Evolutionary conservation across 2,329 filamentous ascomycete species (phyloP).

Genomic region (Emydomyces testavorans): DNA sequence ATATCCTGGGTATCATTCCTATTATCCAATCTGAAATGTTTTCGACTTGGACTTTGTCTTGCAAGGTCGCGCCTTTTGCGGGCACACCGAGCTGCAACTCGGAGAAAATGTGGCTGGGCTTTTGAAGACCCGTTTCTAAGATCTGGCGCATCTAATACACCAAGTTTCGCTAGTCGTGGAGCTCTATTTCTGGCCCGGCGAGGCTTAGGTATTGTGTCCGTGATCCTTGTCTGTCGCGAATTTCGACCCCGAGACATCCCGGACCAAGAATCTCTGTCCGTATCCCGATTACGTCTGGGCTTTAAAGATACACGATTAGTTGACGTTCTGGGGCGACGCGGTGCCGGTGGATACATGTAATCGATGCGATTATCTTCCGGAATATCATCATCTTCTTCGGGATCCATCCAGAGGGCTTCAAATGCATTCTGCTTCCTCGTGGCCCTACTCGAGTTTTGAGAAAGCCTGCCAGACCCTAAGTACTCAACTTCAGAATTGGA

Average conservation of each 20-base stretch:
- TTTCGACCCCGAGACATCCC: background rate
- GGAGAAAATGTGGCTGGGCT: slow-evolving; percentile 43
- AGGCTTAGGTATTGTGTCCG: slow-evolving; percentile 23
- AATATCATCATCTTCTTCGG: slow-evolving; percentile 26
- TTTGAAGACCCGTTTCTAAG: slow-evolving; percentile 21
- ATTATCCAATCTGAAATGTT: slow-evolving; percentile 43
- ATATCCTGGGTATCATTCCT: slow-evolving; percentile 45
- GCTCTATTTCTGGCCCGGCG: slow-evolving; percentile 20
- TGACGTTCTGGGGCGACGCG: slow-evolving; percentile 17
- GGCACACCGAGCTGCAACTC: slow-evolving; percentile 44
- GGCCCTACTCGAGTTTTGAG: background rate
- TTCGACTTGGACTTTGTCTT: slow-evolving; percentile 42
- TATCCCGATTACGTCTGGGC: slow-evolving; percentile 2
- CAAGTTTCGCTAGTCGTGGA: slow-evolving; percentile 25
- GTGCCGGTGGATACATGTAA: slow-evolving; percentile 28
- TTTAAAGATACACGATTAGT: background rate
- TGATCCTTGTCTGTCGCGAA: slow-evolving; percentile 28
- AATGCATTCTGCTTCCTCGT: background rate
- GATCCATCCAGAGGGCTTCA: slow-evolving; percentile 1
- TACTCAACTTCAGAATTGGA: slow-evolving; percentile 24
- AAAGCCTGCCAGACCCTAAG: background rate
- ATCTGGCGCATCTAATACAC: slow-evolving; percentile 43
- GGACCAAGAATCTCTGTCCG: slow-evolving; percentile 10
- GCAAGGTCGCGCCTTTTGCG: slow-evolving; percentile 39
- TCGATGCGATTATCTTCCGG: slow-evolving; percentile 35